These are phyloP conservation scores for Erythrophleum fordii DNA, from an alignment of 306 rosid genomes.

Conservation along the genomic window DNA sequence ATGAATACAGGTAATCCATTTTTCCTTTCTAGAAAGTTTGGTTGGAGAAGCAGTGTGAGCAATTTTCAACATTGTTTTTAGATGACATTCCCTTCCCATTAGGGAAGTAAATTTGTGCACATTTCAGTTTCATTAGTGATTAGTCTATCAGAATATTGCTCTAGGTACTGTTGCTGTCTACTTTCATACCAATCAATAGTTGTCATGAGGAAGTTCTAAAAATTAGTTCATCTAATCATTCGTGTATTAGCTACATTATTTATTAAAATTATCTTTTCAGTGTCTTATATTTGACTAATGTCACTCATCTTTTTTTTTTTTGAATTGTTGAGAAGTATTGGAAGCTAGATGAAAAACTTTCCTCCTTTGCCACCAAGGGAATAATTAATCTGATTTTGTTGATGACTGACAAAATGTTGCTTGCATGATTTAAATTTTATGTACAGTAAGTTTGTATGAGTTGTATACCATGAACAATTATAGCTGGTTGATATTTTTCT, in stretches of 20 bases:
- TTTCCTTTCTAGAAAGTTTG: conserved; percentile 13
- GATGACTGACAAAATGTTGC: conserved; percentile 25
- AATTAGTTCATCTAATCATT: neutral
- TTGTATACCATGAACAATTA: conserved; percentile 8
- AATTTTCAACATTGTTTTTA: neutral
- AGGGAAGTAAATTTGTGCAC: conserved; percentile 15
- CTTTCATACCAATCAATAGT: neutral
- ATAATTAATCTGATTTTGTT: conserved; percentile 15
- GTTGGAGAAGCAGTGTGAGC: neutral
- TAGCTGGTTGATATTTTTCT: conserved; percentile 36
- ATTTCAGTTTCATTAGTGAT: neutral
- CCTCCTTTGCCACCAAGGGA: neutral
- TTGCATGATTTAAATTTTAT: conserved; percentile 26
- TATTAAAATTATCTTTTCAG: neutral
- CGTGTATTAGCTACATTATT: neutral
- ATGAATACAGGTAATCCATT: conserved; percentile 68
- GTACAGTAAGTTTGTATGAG: conserved; percentile 26
- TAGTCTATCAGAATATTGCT: conserved; percentile 7
- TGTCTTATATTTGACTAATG: neutral
- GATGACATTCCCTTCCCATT: neutral
- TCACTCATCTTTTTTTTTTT: neutral
- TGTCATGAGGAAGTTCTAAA: neutral
- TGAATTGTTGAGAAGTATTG: neutral
- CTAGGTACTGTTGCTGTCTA: neutral
- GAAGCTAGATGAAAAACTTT: neutral